Percentiles rank a stretch among this genome's conserved stretches.
Conservation (phyloP, 805 yeast species). For the Wickerhamomyces chambardii region DNA sequence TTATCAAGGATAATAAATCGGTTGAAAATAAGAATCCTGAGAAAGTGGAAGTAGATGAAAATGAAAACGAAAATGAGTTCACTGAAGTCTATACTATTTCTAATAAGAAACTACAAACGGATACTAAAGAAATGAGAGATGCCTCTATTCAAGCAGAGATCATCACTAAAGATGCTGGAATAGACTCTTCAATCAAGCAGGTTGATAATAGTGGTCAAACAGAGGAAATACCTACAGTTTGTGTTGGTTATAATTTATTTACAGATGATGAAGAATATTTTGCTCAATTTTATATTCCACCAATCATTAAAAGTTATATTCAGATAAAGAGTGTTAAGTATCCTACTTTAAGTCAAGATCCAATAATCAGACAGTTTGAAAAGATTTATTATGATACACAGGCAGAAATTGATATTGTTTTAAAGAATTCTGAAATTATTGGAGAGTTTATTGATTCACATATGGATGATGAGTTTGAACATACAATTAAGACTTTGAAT, state of each 20-base stretch:
- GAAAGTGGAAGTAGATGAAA: background rate
- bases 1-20: no score
- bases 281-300: conserved; percentile 14
- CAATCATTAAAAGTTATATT: conserved; percentile 8
- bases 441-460: conserved; percentile 24
- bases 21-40: background rate
- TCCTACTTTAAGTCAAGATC: conserved; percentile 12
- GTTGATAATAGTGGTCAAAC: conserved; percentile 5
- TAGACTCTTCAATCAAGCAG: background rate
- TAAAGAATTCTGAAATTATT: conserved; percentile 19
- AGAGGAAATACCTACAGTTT: conserved; percentile 2
- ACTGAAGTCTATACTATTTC: background rate
- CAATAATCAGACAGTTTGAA: conserved; percentile 9
- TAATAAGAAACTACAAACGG: background rate
- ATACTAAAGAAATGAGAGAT: background rate
- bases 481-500: conserved; percentile 18
- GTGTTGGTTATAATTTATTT: conserved; percentile 14
- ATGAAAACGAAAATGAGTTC: no score
- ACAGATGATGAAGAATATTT: conserved; percentile 23
- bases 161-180: background rate
- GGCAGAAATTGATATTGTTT: conserved; percentile 23
- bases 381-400: conserved; percentile 16
- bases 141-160: background rate
- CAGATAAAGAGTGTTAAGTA: conserved; percentile 11
- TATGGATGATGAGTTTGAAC: conserved; percentile 13